phyloP scores from a whole-genome alignment of 2,329 filamentous ascomycete genomes.

The Hymenoscyphus scutula region DNA sequence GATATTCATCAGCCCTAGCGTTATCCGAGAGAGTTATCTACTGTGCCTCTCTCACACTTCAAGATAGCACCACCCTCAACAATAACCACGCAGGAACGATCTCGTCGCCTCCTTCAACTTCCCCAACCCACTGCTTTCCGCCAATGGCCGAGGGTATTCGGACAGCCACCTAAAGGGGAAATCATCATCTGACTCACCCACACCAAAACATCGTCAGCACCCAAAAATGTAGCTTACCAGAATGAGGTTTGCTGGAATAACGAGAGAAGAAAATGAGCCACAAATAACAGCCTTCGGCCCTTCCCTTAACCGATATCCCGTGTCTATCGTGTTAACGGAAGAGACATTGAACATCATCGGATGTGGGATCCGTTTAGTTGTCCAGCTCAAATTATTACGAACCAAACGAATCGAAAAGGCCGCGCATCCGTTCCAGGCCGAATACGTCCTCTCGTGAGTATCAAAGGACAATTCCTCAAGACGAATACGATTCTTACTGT shows the following conservation, averaged over 20 bases:
- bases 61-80: not conserved
- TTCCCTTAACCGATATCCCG: not conserved
- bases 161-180: constrained; percentile 3
- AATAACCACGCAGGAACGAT: constrained; percentile 5
- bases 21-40: constrained; percentile 3
- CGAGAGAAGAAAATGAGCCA: not conserved
- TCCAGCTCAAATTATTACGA: not conserved
- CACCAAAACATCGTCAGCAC: constrained; percentile 7
- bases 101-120: not conserved
- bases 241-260: not conserved
- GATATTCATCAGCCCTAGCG: not conserved
- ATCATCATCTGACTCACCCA: constrained; percentile 11
- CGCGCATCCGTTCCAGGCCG: constrained; percentile 1
- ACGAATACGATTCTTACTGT: constrained; percentile 6
- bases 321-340: not conserved
- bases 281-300: not conserved
- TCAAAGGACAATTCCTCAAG: not conserved
- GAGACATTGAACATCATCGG: not conserved
- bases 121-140: not conserved
- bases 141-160: not conserved
- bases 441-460: not conserved
- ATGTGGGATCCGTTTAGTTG: not conserved
- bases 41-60: not conserved
- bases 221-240: not conserved
- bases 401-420: not conserved